phyloP scores from a whole-genome alignment of 2,329 filamentous ascomycete genomes.

The Fusarium bulbicola region DNA sequence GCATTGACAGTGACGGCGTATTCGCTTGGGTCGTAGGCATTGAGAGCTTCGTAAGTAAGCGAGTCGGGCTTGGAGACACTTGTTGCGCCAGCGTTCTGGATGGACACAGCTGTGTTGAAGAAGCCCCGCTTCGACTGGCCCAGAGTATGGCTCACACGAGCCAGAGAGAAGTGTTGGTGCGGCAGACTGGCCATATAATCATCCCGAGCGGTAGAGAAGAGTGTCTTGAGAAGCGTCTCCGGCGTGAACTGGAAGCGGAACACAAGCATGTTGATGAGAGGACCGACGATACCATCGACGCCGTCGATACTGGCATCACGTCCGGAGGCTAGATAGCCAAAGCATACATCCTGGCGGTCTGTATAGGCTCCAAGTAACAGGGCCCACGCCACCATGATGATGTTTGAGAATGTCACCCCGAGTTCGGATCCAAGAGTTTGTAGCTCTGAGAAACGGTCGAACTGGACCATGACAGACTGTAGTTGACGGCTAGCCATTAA shows the following conservation, averaged over 20 bases:
- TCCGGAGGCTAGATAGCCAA: constrained; percentile 50
- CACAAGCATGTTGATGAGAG: constrained; percentile 60
- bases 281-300: constrained; percentile 29
- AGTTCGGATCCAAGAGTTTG: constrained; percentile 3
- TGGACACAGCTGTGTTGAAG: constrained; percentile 49
- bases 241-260: constrained; percentile 53
- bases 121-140: constrained; percentile 35
- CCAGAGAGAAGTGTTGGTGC: constrained; percentile 61
- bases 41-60: constrained; percentile 23
- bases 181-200: constrained; percentile 46
- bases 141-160: constrained; percentile 52
- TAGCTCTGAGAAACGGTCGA: constrained; percentile 4
- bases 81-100: constrained; percentile 38
- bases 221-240: constrained; percentile 39
- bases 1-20: constrained; percentile 46
- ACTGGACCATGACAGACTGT: background rate
- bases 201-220: constrained; percentile 47
- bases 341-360: constrained; percentile 57
- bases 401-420: constrained; percentile 58
- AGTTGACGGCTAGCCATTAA: background rate
- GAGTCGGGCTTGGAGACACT: background rate
- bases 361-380: constrained; percentile 60
- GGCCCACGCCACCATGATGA: constrained; percentile 63
- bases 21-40: constrained; percentile 43
- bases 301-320: constrained; percentile 32